These are phyloP conservation scores for Wilcoxina mikolae DNA, from an alignment of 495 filamentous ascomycete genomes.

Conservation along the genomic window DNA sequence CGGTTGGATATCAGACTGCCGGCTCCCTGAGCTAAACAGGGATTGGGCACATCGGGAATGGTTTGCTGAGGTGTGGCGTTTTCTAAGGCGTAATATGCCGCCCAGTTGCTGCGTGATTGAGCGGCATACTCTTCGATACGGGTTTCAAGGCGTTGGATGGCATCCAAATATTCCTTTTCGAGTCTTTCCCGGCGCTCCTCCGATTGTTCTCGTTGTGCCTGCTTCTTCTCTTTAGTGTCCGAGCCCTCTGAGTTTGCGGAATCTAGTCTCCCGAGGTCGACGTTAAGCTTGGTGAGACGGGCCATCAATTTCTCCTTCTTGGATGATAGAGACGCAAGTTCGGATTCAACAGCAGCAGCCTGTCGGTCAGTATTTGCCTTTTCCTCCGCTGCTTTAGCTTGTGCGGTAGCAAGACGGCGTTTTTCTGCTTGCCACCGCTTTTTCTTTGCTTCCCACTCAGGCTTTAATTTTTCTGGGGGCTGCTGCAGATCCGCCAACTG, in stretches of 20 bases:
- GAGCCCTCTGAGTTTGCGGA: conserved; percentile 16
- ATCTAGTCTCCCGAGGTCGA: conserved; percentile 18
- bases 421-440: conserved; percentile 15
- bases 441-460: conserved; percentile 27
- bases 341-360: conserved; percentile 21
- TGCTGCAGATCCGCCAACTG: conserved; percentile 20
- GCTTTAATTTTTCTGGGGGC: conserved; percentile 23
- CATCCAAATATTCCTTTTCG: conserved; percentile 23
- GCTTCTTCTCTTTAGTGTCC: conserved; percentile 14
- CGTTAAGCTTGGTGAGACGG: conserved; percentile 19
- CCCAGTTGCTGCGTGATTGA: conserved; percentile 21
- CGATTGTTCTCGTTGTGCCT: conserved; percentile 14
- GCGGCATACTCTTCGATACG: conserved; percentile 22
- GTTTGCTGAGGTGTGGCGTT: conserved; percentile 16
- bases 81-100: conserved; percentile 17
- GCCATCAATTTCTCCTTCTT: conserved; percentile 24
- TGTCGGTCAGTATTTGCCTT: conserved; percentile 25
- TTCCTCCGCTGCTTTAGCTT: conserved; percentile 21
- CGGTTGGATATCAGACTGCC: conserved; percentile 3
- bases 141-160: conserved; percentile 20
- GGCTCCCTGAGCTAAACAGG: neutral
- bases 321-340: conserved; percentile 15
- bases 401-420: conserved; percentile 13
- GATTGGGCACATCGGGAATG: neutral
- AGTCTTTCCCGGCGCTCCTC: conserved; percentile 17